Evolutionary conservation across 345 rosid species (phyloP).

Genomic region (Citrus inodora): DNA sequence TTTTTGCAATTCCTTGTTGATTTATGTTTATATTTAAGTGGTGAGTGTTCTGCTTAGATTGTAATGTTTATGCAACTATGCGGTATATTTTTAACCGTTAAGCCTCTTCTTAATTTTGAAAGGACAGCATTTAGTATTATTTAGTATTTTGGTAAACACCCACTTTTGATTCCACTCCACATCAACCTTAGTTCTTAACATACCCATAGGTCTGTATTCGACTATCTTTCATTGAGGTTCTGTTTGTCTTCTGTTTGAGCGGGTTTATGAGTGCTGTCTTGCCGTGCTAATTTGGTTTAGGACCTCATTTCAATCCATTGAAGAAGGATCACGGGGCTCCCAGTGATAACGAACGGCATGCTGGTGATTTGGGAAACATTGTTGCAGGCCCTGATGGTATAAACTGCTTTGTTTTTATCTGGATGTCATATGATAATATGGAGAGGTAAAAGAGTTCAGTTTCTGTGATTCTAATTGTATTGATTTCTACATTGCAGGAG

Average conservation of each 20-base stretch:
- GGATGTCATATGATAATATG: neutral
- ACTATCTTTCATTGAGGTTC: neutral
- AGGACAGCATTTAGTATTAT: too few species aligned
- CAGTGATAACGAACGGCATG: conserved; percentile 66
- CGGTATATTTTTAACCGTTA: neutral
- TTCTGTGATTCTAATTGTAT: conserved; percentile 2
- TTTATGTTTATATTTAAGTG: neutral
- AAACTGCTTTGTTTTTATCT: conserved; percentile 1
- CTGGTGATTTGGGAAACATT: conserved; percentile 95
- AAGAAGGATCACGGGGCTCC: conserved; percentile 85
- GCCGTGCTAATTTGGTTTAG: conserved; percentile 24
- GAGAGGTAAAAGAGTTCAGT: neutral
- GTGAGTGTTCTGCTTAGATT: neutral
- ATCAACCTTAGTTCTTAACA: neutral
- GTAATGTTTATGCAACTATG: neutral
- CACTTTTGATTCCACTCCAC: neutral
- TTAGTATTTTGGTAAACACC: neutral
- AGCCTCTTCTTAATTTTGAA: neutral
- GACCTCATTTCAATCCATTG: conserved; percentile 93
- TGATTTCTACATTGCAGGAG: conserved; percentile 48
- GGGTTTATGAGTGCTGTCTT: neutral
- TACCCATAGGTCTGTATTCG: neutral
- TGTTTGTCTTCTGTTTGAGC: neutral
- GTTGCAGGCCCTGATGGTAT: conserved; percentile 74
- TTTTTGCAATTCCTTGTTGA: neutral